phyloP scores from a whole-genome alignment of 257 asterid species.

The Nicotiana noctiflora region DNA sequence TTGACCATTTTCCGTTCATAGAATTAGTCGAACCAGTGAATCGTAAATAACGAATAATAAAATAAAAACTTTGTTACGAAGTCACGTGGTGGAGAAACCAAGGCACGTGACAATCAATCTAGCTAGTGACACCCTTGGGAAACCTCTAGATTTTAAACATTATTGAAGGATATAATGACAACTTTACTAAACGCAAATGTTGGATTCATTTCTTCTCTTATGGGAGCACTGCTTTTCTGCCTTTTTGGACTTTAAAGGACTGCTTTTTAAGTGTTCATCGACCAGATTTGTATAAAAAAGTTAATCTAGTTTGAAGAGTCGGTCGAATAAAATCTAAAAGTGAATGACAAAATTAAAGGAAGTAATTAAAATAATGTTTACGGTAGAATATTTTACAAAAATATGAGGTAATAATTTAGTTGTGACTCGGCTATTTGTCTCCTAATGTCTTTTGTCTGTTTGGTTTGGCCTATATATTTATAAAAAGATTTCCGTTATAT shows the following conservation, averaged over 20 bases:
- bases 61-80: not conserved
- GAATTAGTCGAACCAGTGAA: not conserved
- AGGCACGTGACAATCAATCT: constrained; percentile 1
- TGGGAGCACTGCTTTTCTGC: not conserved
- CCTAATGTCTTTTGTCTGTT: not conserved
- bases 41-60: not conserved
- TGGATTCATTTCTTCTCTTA: not conserved
- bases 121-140: not conserved
- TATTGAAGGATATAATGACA: not conserved
- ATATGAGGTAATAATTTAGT: not conserved
- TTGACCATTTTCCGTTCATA: too few species aligned
- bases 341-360: not conserved
- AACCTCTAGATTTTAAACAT: not conserved
- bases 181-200: not conserved
- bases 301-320: not conserved
- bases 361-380: not conserved
- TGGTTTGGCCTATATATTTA: not conserved
- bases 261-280: not conserved
- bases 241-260: not conserved
- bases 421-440: constrained; percentile 1
- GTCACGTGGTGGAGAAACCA: not conserved
- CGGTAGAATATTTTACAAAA: not conserved
- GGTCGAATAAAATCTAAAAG: not conserved
- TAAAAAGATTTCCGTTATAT: not conserved
- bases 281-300: not conserved